Percentiles rank a stretch among this genome's conserved stretches.
Conservation (phyloP, 1,284 basidiomycete species). For the Pterula multifida region DNA sequence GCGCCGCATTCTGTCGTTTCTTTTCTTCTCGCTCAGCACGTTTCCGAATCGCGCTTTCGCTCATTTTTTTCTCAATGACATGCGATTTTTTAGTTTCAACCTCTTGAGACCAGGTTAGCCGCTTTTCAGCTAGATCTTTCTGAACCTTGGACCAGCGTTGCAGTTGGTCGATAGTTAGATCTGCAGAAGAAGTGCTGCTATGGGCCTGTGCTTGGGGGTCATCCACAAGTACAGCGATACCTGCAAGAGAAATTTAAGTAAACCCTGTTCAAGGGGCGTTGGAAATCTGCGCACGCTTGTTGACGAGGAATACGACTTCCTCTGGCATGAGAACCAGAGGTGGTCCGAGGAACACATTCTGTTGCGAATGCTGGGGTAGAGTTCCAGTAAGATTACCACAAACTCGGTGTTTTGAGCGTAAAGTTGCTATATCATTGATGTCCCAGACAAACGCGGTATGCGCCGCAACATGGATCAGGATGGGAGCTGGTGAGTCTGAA, state of each 20-base stretch:
- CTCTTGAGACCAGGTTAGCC: slow-evolving; percentile 32
- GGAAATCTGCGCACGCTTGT: slow-evolving; percentile 47
- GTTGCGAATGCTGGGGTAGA: slow-evolving; percentile 88
- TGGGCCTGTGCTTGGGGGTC: slow-evolving; percentile 46
- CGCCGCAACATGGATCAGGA: slow-evolving; percentile 52
- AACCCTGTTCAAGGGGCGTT: background rate
- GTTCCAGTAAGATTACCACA: slow-evolving; percentile 86
- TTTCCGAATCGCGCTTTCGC: slow-evolving; percentile 51
- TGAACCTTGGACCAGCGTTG: slow-evolving; percentile 43
- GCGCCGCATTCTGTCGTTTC: slow-evolving; percentile 24
- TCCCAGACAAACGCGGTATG: slow-evolving; percentile 70
- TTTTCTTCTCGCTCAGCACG: slow-evolving; percentile 59
- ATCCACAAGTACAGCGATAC: slow-evolving; percentile 67
- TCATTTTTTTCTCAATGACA: background rate
- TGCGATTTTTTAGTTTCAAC: slow-evolving; percentile 30
- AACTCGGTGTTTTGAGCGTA: slow-evolving; percentile 73
- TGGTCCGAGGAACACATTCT: slow-evolving; percentile 91
- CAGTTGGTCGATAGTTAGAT: slow-evolving; percentile 42
- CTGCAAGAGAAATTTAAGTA: slow-evolving; percentile 26
- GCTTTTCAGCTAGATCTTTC: slow-evolving; percentile 29
- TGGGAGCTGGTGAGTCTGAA: slow-evolving; percentile 9
- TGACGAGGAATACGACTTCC: slow-evolving; percentile 81
- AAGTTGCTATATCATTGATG: slow-evolving; percentile 28
- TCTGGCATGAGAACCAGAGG: slow-evolving; percentile 86
- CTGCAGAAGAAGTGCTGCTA: slow-evolving; percentile 14